Base-by-base conservation (phyloP, 768 basidiomycete species). In the Cubamyces sp. region DNA sequence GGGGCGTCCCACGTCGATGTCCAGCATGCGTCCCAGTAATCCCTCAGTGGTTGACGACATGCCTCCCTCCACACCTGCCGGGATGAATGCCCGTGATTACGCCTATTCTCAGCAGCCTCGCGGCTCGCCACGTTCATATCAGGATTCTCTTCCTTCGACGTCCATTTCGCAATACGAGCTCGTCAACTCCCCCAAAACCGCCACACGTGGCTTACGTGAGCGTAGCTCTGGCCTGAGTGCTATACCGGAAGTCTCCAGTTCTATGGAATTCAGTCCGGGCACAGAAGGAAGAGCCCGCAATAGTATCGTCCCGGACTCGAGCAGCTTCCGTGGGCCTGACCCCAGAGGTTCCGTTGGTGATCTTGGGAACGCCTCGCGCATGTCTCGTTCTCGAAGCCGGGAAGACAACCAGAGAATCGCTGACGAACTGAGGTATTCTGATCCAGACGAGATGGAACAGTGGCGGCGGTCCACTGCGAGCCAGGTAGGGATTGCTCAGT, bases 111-210 rank as follows among this genome's bases (percentile, higher is more conserved):
- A 30, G 41, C 52, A 37, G 23, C 39, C 39, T 18, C 62, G 55
- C 19, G 57, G 55, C 3, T 68, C 67, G 4, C 66, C 70, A 5
- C 57, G 64, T 23, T 71, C 70, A 7, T 41, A 68, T 6, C 61
- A 66, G 5, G 70, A 69, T 3, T 73, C 71, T 25, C 55, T 71
- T 1, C 66, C 66, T 4, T 69, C 69, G 3, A 72, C 68, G 5
- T 65, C 67, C 3, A 64, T 71, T 16, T 71, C 71, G 1, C 64
- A 66, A 21, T 73, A 68, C 42, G 71, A 73, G 30, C 59, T 73
- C 23, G 58, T 69, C 9, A 68, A 56, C 54, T 53, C 66, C 4
- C 69, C 68, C 1, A 47, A 49, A 47, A 51, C 45, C 3, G 52
- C 55, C 34, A 45, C 60, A n/a, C 63, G 63, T 2, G 57, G 57